Percentiles rank a stretch among this genome's conserved stretches.
Evolutionary conservation across 2,329 filamentous ascomycete species (phyloP).

Genomic region (Teratosphaeria zuluensis): DNA sequence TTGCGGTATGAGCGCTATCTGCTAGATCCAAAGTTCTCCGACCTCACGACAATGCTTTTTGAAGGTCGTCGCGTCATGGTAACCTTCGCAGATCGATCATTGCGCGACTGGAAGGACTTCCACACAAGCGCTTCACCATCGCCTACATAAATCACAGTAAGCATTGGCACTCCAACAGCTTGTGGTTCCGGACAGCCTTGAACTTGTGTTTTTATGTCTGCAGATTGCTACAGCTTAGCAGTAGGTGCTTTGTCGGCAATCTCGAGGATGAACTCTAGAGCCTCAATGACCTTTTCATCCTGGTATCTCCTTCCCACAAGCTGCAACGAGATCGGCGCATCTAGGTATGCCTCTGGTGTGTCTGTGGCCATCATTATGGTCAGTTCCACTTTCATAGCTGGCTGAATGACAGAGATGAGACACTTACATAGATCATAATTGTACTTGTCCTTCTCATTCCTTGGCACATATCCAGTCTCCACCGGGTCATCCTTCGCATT

Average conservation of each 20-base stretch:
- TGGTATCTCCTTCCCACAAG: constrained; percentile 44
- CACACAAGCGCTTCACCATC: no score
- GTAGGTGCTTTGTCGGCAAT: background rate
- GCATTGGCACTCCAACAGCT: background rate
- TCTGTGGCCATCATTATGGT: no score
- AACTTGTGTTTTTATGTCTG: background rate
- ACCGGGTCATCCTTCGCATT: constrained; percentile 35
- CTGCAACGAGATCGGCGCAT: constrained; percentile 44
- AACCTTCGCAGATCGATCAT: no score
- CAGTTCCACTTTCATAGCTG: no score
- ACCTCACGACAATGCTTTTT: no score
- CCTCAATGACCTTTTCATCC: constrained; percentile 44
- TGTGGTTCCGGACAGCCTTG: background rate
- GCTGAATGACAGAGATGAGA: background rate
- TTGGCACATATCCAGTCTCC: constrained; percentile 27
- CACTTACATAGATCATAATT: constrained; percentile 39
- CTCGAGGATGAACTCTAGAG: constrained; percentile 27
- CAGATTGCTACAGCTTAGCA: background rate
- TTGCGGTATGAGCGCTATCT: no score
- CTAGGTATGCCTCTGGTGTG: constrained; percentile 35
- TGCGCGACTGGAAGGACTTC: no score
- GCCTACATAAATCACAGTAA: no score
- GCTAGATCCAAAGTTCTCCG: no score
- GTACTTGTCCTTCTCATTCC: constrained; percentile 40
- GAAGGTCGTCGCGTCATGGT: no score